phyloP scores from a whole-genome alignment of 1,284 basidiomycete genomes.

The Cerioporus squamosus region DNA sequence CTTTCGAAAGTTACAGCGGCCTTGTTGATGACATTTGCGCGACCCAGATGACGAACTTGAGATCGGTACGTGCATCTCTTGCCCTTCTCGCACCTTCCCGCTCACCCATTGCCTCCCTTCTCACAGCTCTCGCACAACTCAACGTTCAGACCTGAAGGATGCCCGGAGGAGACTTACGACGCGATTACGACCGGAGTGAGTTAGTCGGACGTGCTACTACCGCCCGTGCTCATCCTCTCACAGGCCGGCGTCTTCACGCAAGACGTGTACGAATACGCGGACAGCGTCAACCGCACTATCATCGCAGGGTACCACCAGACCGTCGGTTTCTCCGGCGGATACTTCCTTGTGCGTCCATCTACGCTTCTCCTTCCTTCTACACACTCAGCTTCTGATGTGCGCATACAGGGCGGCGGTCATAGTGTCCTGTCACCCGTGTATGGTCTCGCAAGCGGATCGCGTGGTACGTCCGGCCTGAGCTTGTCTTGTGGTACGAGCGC shows the following conservation, averaged over 20 bases:
- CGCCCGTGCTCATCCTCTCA: not conserved
- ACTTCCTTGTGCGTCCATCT: conserved; percentile 27
- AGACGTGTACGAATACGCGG: conserved; percentile 36
- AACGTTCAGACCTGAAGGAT: conserved; percentile 30
- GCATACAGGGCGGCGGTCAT: conserved; percentile 52
- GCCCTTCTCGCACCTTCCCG: no score
- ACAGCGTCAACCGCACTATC: conserved; percentile 35
- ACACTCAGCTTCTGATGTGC: no score
- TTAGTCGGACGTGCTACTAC: not conserved
- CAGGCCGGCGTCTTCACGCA: conserved; percentile 33
- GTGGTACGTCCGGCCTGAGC: conserved; percentile 25
- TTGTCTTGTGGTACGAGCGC: no score
- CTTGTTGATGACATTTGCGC: no score
- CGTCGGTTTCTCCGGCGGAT: conserved; percentile 37
- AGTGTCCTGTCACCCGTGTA: conserved; percentile 42
- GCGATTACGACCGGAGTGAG: conserved; percentile 33
- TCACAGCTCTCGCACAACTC: conserved; percentile 25
- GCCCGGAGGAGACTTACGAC: conserved; percentile 22
- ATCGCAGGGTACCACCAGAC: conserved; percentile 38
- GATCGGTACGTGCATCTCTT: conserved; percentile 25
- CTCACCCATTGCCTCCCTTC: not conserved
- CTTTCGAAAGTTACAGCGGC: not conserved
- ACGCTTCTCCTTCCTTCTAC: no score
- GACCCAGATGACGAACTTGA: conserved; percentile 28
- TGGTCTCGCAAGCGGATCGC: conserved; percentile 44